Percentiles rank a stretch among this genome's conserved stretches.
Conservation (phyloP, 306 rosid species). For the Rosa chinensis region DNA sequence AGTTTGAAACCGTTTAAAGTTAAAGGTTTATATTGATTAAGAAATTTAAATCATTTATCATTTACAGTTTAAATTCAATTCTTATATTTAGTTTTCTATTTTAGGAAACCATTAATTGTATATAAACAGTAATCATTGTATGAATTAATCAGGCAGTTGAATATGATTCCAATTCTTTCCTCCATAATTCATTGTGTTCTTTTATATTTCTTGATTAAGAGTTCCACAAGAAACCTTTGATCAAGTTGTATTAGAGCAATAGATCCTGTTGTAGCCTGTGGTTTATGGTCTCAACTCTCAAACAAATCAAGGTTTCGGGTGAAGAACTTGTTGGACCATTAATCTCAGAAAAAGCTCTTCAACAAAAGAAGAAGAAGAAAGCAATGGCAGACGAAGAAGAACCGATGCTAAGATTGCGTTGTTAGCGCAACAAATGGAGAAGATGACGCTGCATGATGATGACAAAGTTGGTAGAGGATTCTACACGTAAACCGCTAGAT, state of each 20-base stretch:
- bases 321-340: not conserved
- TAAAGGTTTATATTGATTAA: too few species aligned
- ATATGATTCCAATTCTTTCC: too few species aligned
- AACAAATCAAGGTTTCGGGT: not conserved
- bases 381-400: not conserved
- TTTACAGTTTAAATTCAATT: too few species aligned
- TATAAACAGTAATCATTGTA: too few species aligned
- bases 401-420: not conserved
- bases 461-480: not conserved
- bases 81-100: too few species aligned
- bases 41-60: too few species aligned
- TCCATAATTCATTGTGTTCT: not conserved
- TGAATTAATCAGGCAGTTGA: too few species aligned
- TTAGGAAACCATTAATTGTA: too few species aligned
- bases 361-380: not conserved
- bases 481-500: too few species aligned
- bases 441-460: not conserved
- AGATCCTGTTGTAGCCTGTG: not conserved
- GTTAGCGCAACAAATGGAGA: not conserved
- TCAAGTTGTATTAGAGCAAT: not conserved
- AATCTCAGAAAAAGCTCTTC: not conserved
- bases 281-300: not conserved
- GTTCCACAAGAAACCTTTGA: not conserved
- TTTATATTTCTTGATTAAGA: not conserved
- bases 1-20: too few species aligned